Base-by-base conservation (phyloP, 495 filamentous ascomycete genomes). In the Talaromyces proteolyticus region DNA sequence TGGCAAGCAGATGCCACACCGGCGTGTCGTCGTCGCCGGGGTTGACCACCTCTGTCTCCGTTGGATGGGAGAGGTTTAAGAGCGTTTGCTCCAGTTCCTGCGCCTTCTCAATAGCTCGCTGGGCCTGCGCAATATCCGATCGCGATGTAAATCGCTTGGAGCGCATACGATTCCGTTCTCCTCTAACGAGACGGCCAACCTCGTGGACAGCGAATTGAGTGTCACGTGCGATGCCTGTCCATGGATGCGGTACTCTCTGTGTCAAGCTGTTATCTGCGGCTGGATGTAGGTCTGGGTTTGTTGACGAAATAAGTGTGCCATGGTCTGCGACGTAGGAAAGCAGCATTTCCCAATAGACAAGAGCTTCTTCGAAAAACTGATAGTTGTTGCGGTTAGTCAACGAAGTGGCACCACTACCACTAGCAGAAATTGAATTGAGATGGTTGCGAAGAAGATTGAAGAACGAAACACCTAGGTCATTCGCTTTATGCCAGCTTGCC, bases 291-390 rank as follows among this genome's bases (percentile, higher is more conserved):
- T 70, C 63, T 23, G 70, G 55, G 10, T 51, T 49, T 19, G 57
- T 53, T 0, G 68, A 65, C 2, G 61, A 49, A 0, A 62, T 47
- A 44, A 72, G 55, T 0, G 64, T 56, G 1, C 72, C 56, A 36
- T 72, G 68, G 44, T 80, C 76, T 19, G 74, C 66, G 10, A 81
- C 76, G 48, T 75, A 81, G 0, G 75, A 77, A 4, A 78, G 73
- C 20, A 80, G 67, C 78, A 81, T 81, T 46, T 81, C 78, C 78
- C 78, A 81, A 52, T 81, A 81, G 12, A 81, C 62, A 1, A 81
- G 63, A 34, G 76, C 72, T 56, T 81, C 77, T 53, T 79, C 73
- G 57, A 81, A 81, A 53, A 81, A 81, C 18, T 72, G 72, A 41
- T 74, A 71, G 42, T 75, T 80, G 45, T 72, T 77, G 52, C 51